These are phyloP conservation scores for Sanghuangporus sanghuang DNA, from an alignment of 1,284 basidiomycete species.

Conservation along the genomic window DNA sequence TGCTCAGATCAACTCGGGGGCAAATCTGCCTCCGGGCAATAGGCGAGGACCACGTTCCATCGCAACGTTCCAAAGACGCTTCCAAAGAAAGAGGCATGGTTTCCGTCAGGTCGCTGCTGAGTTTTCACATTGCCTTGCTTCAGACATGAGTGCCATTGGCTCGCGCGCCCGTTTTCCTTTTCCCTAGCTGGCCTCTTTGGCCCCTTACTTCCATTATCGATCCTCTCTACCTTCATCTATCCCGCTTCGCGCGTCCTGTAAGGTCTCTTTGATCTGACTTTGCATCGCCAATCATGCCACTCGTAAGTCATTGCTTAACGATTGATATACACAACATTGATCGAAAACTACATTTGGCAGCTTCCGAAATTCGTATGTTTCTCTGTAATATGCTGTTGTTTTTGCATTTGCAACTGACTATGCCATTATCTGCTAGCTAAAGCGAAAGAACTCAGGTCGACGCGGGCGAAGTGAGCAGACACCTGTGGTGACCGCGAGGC, in stretches of 20 bases:
- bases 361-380: slow-evolving; percentile 14
- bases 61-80: slow-evolving; percentile 1
- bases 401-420: no score
- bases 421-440: background rate
- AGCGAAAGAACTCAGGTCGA: slow-evolving; percentile 10
- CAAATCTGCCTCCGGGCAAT: background rate
- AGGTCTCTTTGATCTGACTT: background rate
- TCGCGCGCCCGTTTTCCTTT: background rate
- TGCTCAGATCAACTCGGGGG: background rate
- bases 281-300: slow-evolving; percentile 4
- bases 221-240: background rate
- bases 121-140: background rate
- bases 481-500: background rate
- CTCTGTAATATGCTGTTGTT: background rate
- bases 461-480: background rate
- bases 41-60: slow-evolving; percentile 1
- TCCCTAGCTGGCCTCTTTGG: background rate
- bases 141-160: slow-evolving; percentile 5
- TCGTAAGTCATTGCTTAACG: background rate
- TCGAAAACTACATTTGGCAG: background rate
- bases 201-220: background rate
- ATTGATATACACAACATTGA: background rate
- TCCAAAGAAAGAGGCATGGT: slow-evolving; percentile 6
- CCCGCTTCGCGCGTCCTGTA: background rate
- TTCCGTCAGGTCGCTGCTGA: background rate